Base-by-base conservation (phyloP, 805 yeast species). In the Myxozyma monticola region DNA sequence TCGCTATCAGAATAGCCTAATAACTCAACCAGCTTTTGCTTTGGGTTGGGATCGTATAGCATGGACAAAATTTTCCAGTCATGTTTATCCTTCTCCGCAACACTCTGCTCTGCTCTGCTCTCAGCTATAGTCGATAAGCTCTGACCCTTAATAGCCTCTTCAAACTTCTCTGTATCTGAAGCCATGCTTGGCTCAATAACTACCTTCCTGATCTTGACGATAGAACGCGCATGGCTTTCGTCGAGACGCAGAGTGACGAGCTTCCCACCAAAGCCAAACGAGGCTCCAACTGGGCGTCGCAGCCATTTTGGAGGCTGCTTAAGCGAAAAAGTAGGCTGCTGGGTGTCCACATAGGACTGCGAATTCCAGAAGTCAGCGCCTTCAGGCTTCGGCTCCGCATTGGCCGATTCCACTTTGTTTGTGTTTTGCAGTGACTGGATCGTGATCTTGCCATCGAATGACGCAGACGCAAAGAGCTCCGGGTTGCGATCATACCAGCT, bases 201-300 rank as follows among this genome's bases (percentile, higher is more conserved):
- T 22, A 76, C 66, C 59, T 76, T 78, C 21, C 72, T 63, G 49
- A 81, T 70, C 21, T 67, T 65, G 17, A 80, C 66, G 5, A 22
- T 31, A 2, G 57, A 53, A 42, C 48, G 45, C 31, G 29, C 18
- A n/a, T 46, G 22, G 12, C 25, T 28, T 17, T 43, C 49, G 21
- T 52, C 51, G 4, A 25, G 22, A 34, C 40, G 42, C 18, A 56
- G 31, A 17, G 50, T 37, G 15, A 84, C 80, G 10, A 93, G 67
- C 70, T 88, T 88, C 45, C 96, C 96, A 54, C 99, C 99, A 71
- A 89, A 91, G 0, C 96, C 98, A 76, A 95, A 93, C 1, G 81
- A 72, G 12, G 84, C 96, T 42, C 84, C 75, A 4, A 79, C 75
- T 10, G 88, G 88, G 58, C 84, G 76, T 55, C 79, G 79, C 54